phyloP scores from a whole-genome alignment of 2,329 filamentous ascomycete species.

The Colletotrichum somersetense region DNA sequence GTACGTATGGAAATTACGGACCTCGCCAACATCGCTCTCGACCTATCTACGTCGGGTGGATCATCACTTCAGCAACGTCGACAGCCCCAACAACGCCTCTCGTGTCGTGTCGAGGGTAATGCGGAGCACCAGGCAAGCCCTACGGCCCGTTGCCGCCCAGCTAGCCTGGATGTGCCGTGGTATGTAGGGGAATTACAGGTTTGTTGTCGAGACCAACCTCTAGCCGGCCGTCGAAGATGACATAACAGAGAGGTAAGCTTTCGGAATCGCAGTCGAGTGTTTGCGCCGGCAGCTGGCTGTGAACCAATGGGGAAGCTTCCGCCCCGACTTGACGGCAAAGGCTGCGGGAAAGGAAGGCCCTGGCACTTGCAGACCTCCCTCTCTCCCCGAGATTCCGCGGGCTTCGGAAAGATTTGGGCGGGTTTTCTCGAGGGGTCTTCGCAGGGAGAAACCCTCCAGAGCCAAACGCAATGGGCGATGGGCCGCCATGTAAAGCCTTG shows the following conservation, averaged over 20 bases:
- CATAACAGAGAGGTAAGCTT: background rate
- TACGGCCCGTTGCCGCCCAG: background rate
- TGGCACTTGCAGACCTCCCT: background rate
- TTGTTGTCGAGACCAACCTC: background rate
- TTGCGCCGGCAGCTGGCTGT: background rate
- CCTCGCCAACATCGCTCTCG: constrained; percentile 13
- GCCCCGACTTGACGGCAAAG: background rate
- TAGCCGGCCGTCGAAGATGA: background rate
- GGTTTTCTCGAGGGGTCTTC: background rate
- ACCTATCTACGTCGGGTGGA: constrained; percentile 8
- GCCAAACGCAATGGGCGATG: background rate
- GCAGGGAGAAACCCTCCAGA: background rate
- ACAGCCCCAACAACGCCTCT: constrained; percentile 9
- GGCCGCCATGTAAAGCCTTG: background rate
- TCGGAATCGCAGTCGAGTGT: background rate
- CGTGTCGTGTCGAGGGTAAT: background rate
- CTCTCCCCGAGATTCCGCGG: background rate
- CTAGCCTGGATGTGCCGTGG: background rate
- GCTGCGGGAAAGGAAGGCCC: background rate
- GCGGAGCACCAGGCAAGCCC: background rate
- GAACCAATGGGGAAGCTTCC: background rate
- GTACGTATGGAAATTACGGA: constrained; percentile 10
- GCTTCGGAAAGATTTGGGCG: background rate
- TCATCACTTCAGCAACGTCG: constrained; percentile 29
- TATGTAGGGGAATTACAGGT: background rate